These are phyloP conservation scores for Alternaria viburni DNA, from an alignment of 2,329 filamentous ascomycete species.

Conservation along the genomic window DNA sequence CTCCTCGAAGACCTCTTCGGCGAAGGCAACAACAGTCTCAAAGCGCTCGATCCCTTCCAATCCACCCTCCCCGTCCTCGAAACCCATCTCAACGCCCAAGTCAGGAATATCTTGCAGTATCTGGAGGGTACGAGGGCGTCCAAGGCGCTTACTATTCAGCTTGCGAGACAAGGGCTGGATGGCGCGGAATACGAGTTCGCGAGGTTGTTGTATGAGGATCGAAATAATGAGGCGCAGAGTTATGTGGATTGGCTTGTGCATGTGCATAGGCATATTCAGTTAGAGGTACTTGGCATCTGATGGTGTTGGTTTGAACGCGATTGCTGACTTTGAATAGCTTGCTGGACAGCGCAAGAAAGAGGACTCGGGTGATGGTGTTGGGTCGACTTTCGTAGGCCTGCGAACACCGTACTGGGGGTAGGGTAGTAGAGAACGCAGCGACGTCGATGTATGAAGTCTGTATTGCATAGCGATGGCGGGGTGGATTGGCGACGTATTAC, in stretches of 20 bases:
- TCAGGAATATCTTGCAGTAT: conserved; percentile 91
- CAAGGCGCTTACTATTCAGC: conserved; percentile 86
- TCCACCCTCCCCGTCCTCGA: conserved; percentile 82
- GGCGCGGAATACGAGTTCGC: conserved; percentile 98
- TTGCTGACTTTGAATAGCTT: conserved; percentile 48
- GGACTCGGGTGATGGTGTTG: conserved; percentile 52
- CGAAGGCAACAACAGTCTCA: conserved; percentile 71
- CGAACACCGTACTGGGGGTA: conserved; percentile 51
- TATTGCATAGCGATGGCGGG: conserved; percentile 38
- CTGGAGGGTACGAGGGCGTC: conserved; percentile 79
- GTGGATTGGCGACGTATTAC: conserved; percentile 2
- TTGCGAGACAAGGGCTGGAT: conserved; percentile 90
- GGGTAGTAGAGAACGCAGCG: not conserved
- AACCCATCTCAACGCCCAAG: conserved; percentile 92
- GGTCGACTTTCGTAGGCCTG: conserved; percentile 48
- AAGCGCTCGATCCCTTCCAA: conserved; percentile 79
- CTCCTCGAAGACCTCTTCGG: conserved; percentile 91
- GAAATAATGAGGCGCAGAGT: conserved; percentile 96
- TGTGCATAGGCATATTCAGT: conserved; percentile 88
- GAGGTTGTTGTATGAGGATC: conserved; percentile 85
- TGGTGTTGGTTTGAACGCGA: not conserved
- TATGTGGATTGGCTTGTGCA: conserved; percentile 99
- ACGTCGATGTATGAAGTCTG: conserved; percentile 8
- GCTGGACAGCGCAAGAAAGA: conserved; percentile 75
- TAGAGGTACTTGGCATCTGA: conserved; percentile 64